These are phyloP conservation scores for Sphaerobolus stellatus DNA, from an alignment of 1,284 basidiomycete species.

Conservation along the genomic window DNA sequence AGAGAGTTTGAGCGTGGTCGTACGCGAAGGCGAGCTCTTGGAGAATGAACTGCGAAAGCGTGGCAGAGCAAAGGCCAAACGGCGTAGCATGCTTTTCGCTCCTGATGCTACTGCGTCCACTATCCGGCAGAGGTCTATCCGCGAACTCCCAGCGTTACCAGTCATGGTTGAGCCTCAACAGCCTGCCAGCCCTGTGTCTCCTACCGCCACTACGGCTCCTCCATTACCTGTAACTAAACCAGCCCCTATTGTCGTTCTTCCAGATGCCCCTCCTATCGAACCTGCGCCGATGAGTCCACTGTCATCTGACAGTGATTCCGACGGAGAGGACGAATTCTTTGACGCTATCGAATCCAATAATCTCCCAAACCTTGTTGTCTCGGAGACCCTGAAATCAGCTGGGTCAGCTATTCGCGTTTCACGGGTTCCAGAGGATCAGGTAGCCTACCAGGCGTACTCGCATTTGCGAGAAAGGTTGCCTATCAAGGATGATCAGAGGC, in stretches of 20 bases:
- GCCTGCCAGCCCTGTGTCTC: slow-evolving; percentile 5
- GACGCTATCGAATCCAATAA: slow-evolving; percentile 89
- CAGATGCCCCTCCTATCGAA: slow-evolving; percentile 4
- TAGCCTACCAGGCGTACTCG: slow-evolving; percentile 70
- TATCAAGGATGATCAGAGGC: slow-evolving; percentile 78
- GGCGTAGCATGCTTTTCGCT: slow-evolving; percentile 46
- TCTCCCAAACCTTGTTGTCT: slow-evolving; percentile 72
- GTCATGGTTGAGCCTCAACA: neutral
- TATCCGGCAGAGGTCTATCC: slow-evolving; percentile 1
- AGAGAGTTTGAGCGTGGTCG: slow-evolving; percentile 85
- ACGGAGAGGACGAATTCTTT: slow-evolving; percentile 97
- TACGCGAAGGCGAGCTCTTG: slow-evolving; percentile 82
- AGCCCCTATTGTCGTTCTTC: slow-evolving; percentile 8
- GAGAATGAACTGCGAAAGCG: slow-evolving; percentile 76
- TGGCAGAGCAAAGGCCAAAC: slow-evolving; percentile 37
- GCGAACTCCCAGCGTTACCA: slow-evolving; percentile 6
- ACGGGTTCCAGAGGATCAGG: slow-evolving; percentile 35
- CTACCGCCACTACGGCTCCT: slow-evolving; percentile 9
- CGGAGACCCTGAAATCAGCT: slow-evolving; percentile 52
- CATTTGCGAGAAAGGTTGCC: slow-evolving; percentile 66
- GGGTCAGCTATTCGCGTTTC: slow-evolving; percentile 18
- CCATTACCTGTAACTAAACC: neutral
- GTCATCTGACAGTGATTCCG: slow-evolving; percentile 54
- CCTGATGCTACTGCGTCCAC: neutral
- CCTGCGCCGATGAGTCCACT: slow-evolving; percentile 25